Evolutionary conservation across 2,329 filamentous ascomycete species (phyloP), one percentile per base, ranked within the genome.

Genomic region (Ophiostoma novo-ulmi): DNA sequence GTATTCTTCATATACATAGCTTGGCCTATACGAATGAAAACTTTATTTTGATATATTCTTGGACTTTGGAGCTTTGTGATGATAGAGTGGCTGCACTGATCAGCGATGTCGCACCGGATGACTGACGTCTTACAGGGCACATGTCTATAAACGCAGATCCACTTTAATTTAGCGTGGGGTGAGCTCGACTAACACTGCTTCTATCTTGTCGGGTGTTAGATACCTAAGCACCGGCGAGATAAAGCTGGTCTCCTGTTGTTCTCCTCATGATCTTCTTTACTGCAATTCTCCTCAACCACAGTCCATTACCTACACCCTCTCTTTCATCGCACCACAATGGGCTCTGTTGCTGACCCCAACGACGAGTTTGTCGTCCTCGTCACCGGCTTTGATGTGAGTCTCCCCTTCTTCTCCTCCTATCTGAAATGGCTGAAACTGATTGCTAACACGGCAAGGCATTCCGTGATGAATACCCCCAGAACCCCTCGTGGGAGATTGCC

Each of bases 401-500:
- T 8, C 0, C 20, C 11, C 17, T 13, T 14, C 11, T 17, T 8
- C 31, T 48, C 48, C 69, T 67, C 26, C 13, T 13, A 13, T 55
- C 52, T 55, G 20, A 55, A n/a, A 13, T 44, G 39, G 14, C 20
- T 7, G 14, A 22, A 63, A 68, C 61, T 14, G 26, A 48, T n/a
- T 17, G 13, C 31, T 31, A 63, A 13, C 31, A 65, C 36, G 26
- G 69, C 31, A 72, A 94, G 91, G 90, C 93, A 1, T 97, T 96
- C 79, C 88, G 89, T 75, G 83, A 81, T n/a, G 81, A 89, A 64
- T 89, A 89, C 76, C 87, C 88, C 38, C 81, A 89, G 72, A 97
- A 97, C 77, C 92, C 93, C 10, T 93, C 92, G 3, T 94, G 88
- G 85, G 86, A 94, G 77, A 94, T 97, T 77, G 88, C 90, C 67